Evolutionary conservation across 306 rosid species (phyloP).

Genomic region (Canavalia gladiata): DNA sequence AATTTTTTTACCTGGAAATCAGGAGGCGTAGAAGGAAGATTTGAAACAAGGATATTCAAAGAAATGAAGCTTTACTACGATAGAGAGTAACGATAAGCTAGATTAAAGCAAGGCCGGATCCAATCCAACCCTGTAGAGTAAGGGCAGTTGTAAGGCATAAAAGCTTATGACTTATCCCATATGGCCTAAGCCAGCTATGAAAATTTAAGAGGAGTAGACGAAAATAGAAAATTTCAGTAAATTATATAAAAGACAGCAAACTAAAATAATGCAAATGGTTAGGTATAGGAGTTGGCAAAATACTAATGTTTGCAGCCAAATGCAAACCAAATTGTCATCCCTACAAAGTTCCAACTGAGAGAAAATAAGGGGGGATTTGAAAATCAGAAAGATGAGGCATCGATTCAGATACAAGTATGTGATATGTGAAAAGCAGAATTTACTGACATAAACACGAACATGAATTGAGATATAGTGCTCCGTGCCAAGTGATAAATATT

Average conservation of each 20-base stretch:
- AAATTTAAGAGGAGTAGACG: background rate
- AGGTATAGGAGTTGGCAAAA: background rate
- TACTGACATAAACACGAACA: background rate
- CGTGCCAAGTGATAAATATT: background rate
- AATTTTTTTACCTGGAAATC: slow-evolving; percentile 46
- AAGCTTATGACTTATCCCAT: slow-evolving; percentile 5
- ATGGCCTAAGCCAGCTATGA: background rate
- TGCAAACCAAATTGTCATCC: background rate
- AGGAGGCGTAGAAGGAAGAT: slow-evolving; percentile 38
- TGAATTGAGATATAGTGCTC: background rate
- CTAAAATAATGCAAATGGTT: background rate
- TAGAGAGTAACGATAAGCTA: background rate
- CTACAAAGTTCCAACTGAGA: background rate
- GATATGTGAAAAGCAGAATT: background rate
- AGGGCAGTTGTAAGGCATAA: background rate
- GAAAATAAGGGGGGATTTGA: background rate
- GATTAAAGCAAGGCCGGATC: slow-evolving; percentile 30
- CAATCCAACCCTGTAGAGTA: slow-evolving; percentile 1
- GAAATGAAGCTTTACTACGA: slow-evolving; percentile 1
- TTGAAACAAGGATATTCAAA: slow-evolving; percentile 15
- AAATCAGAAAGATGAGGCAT: background rate
- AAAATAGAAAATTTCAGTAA: background rate
- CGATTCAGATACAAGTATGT: background rate
- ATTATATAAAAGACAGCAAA: background rate
- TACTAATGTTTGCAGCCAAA: slow-evolving; percentile 6